Percentiles rank a stretch among this genome's conserved stretches.
These are phyloP conservation scores for Fagopyrum esculentum DNA, from an alignment of 148 eudicot species.

Conservation along the genomic window DNA sequence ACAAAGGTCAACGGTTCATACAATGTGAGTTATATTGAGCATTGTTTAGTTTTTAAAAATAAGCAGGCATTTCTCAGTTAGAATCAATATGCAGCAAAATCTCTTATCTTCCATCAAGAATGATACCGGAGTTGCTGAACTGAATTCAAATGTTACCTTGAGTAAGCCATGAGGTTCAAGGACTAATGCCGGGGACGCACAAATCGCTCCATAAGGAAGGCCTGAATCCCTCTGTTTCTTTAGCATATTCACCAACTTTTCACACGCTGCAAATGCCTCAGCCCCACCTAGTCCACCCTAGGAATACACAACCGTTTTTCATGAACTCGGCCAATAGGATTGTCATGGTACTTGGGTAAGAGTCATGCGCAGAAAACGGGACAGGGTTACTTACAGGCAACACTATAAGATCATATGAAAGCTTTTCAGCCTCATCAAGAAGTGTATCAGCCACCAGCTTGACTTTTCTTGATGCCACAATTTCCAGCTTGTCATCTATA, in stretches of 20 bases:
- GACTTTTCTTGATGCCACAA: slow-evolving; percentile 77
- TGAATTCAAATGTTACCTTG: slow-evolving; percentile 45
- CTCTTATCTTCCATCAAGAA: neutral
- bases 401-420: slow-evolving; percentile 73
- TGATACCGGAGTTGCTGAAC: neutral
- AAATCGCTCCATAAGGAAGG: slow-evolving; percentile 82
- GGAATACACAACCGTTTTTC: slow-evolving; percentile 1
- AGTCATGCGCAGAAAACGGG: neutral
- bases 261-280: slow-evolving; percentile 66
- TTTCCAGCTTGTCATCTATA: slow-evolving; percentile 62
- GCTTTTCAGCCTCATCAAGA: slow-evolving; percentile 66
- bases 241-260: slow-evolving; percentile 65
- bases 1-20: too few relatives aligned
- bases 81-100: too few relatives aligned
- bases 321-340: neutral
- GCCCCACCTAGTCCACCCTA: slow-evolving; percentile 99
- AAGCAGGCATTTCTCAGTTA: too few relatives aligned
- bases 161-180: slow-evolving; percentile 92
- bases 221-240: slow-evolving; percentile 77
- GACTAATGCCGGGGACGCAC: slow-evolving; percentile 94
- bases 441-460: slow-evolving; percentile 77
- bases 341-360: neutral
- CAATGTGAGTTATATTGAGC: too few relatives aligned
- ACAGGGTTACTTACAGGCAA: slow-evolving; percentile 60
- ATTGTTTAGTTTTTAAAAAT: too few relatives aligned